A percentile compares a stretch with the other conserved stretches of the same genome.
These are phyloP conservation scores for Rhodotorula paludigena DNA, from an alignment of 768 basidiomycete species.

Conservation along the genomic window DNA sequence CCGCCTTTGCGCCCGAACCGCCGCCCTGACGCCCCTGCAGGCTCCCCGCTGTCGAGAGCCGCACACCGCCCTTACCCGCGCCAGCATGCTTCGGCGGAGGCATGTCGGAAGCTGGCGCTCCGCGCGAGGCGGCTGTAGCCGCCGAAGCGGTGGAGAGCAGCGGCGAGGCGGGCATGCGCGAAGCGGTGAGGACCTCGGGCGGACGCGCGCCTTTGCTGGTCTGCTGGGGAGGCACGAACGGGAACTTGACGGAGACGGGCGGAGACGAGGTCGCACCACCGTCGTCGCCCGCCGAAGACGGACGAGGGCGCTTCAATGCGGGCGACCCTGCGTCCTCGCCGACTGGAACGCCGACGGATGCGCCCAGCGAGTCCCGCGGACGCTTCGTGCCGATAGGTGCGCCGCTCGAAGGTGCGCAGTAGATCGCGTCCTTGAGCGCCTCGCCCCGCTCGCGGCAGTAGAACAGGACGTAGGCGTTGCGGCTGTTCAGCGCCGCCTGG, in stretches of 20 bases:
- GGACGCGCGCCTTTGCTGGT: neutral
- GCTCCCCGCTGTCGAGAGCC: too few relatives aligned
- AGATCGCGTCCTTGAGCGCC: constrained; percentile 1
- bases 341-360: neutral
- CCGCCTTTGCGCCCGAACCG: too few relatives aligned
- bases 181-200: constrained; percentile 7
- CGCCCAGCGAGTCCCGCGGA: neutral
- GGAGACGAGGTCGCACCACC: neutral
- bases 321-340: neutral
- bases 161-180: constrained; percentile 1
- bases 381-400: neutral
- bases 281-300: neutral
- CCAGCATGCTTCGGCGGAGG: too few relatives aligned
- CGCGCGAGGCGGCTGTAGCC: too few relatives aligned
- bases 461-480: constrained; percentile 87
- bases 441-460: constrained; percentile 66
- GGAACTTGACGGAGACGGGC: neutral
- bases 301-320: neutral
- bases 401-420: too few relatives aligned
- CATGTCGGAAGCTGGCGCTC: too few relatives aligned
- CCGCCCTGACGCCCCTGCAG: too few relatives aligned
- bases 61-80: too few relatives aligned
- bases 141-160: neutral
- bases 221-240: constrained; percentile 3
- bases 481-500: constrained; percentile 57